These are phyloP conservation scores for Phalaenopsis aphrodite DNA, from an alignment of 106 monocot species.

Conservation along the genomic window DNA sequence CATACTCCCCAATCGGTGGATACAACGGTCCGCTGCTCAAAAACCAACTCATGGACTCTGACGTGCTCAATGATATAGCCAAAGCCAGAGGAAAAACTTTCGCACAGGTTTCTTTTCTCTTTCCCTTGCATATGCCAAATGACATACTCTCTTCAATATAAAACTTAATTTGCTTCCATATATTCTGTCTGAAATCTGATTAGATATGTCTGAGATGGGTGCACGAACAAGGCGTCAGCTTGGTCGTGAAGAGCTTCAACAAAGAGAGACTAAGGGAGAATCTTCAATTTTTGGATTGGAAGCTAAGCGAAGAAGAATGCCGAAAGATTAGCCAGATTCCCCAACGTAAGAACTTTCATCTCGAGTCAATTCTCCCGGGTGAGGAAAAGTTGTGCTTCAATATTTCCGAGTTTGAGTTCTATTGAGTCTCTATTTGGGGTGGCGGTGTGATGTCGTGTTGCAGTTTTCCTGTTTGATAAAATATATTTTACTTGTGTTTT, in stretches of 20 bases:
- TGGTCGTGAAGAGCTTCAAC: constrained; percentile 38
- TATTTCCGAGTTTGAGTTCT: background rate
- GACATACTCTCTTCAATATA: no score
- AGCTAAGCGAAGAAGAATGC: constrained; percentile 27
- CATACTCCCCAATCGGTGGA: constrained; percentile 43
- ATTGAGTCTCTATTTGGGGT: background rate
- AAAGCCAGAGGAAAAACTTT: constrained; percentile 26
- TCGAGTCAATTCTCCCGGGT: constrained; percentile 4
- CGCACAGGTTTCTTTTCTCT: constrained; percentile 21
- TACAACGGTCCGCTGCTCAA: background rate
- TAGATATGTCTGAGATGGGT: constrained; percentile 43
- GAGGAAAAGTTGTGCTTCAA: background rate
- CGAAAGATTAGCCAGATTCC: constrained; percentile 28
- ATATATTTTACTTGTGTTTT: no score
- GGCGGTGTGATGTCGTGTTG: no score
- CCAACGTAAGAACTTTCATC: constrained; percentile 1
- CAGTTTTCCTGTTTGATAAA: no score
- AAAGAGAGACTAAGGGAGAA: constrained; percentile 37
- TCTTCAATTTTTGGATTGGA: constrained; percentile 36
- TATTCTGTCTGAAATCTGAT: background rate
- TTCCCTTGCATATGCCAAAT: background rate
- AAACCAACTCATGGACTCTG: constrained; percentile 16
- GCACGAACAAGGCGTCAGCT: constrained; percentile 35
- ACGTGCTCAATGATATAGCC: constrained; percentile 34
- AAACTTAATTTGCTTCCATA: no score